Evolutionary conservation across 345 rosid species (phyloP).

Genomic region (Litchi chinensis): DNA sequence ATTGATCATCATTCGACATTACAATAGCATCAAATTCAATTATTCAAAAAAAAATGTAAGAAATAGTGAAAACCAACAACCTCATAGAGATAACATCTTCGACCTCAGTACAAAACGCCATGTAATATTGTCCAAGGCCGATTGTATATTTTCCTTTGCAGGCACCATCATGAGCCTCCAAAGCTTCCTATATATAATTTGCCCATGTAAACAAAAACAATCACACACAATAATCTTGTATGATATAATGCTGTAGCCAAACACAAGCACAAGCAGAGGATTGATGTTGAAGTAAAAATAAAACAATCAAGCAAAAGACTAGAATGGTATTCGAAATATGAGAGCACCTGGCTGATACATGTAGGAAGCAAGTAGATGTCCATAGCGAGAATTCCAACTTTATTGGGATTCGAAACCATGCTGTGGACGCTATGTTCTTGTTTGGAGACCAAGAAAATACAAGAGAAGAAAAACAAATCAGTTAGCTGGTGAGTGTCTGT

Average conservation of each 20-base stretch:
- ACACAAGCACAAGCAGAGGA: not conserved
- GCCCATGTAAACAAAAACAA: not conserved
- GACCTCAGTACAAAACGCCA: conserved; percentile 94
- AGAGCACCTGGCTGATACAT: conserved; percentile 3
- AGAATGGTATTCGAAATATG: too few species aligned
- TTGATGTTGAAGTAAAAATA: too few species aligned
- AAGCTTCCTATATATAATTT: conserved; percentile 54
- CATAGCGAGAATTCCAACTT: conserved; percentile 17
- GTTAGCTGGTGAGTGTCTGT: not conserved
- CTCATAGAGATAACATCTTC: conserved; percentile 99
- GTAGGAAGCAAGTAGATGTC: conserved; percentile 19
- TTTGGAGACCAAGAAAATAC: not conserved
- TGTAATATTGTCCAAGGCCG: conserved; percentile 96
- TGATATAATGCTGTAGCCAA: too few species aligned
- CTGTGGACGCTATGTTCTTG: not conserved
- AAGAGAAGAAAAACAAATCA: not conserved
- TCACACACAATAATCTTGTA: too few species aligned
- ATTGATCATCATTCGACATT: not conserved
- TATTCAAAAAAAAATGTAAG: not conserved
- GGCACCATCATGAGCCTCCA: conserved; percentile 92
- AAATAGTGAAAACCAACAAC: conserved; percentile 29
- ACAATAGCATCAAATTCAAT: not conserved
- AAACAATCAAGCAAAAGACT: not conserved
- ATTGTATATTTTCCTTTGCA: conserved; percentile 95
- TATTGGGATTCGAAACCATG: conserved; percentile 9